These are phyloP conservation scores for Eruca vesicaria DNA, from an alignment of 441 rosid species.

Conservation along the genomic window DNA sequence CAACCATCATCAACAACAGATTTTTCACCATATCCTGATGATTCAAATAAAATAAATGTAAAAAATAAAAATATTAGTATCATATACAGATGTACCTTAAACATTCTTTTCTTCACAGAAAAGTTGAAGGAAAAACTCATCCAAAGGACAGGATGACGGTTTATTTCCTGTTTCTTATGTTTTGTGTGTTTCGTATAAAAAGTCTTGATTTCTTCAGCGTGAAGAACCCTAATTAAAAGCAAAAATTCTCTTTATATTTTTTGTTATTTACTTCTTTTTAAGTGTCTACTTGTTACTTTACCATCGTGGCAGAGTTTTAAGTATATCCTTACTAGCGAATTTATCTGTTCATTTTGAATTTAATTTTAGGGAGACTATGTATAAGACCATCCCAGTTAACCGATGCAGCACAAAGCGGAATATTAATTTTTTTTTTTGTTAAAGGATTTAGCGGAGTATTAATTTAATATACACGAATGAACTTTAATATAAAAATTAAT, in stretches of 20 bases:
- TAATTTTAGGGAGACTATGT: background rate
- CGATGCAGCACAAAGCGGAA: too few species aligned
- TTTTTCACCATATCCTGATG: background rate
- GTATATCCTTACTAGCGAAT: background rate
- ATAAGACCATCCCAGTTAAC: too few species aligned
- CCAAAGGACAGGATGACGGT: too few species aligned
- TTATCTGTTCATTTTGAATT: background rate
- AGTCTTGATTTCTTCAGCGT: background rate
- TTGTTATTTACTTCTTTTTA: background rate
- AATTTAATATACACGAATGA: too few species aligned
- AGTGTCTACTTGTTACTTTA: background rate
- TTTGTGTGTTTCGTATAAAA: background rate
- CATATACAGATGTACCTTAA: too few species aligned
- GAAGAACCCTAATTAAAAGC: background rate
- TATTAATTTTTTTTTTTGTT: too few species aligned
- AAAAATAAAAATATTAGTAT: background rate
- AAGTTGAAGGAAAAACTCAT: too few species aligned
- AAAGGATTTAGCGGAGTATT: too few species aligned
- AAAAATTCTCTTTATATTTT: background rate
- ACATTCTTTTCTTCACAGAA: background rate
- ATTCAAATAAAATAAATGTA: background rate
- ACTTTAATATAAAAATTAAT: too few species aligned
- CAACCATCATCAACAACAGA: background rate
- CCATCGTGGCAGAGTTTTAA: background rate
- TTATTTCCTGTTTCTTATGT: too few species aligned